Evolutionary conservation across 805 yeast genomes (phyloP), one percentile per base, ranked within the genome.

Genomic region (Saccharomycopsis sp.): DNA sequence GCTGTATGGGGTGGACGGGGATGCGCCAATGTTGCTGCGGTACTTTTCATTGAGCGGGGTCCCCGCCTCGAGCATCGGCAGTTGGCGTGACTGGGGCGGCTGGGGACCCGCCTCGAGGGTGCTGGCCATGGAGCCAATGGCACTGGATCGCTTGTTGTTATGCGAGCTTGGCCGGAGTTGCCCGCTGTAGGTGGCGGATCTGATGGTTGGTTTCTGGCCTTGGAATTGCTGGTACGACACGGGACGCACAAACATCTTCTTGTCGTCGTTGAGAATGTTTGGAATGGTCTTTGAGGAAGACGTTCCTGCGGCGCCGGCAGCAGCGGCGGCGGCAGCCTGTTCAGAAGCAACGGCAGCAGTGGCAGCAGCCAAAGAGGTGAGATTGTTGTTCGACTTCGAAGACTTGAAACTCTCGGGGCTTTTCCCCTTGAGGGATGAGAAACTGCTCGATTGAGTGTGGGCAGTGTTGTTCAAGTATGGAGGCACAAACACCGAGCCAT

Each of bases 381-480:
- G 34, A 40, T 27, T 50, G 41, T 23, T 41, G 30, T 39, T 40
- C 5, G 38, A 31, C 33, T 43, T 43, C 5, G 38, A 30, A 6
- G 43, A 39, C 34, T 43, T 43, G 38, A 40, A 44, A 16, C 45
- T 44, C 23, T 40, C 45, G n/a, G 30, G 42, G 18, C 48, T 45
- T 16, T 37, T 41, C 23, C 30, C 34, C 17, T 32, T 20, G 5
- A 36, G 23, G 12, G 39, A 35, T n/a, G 45, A 41, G 30, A 44
- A 41, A 22, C 46, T 45, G 9, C 36, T 32, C 5, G 36, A 19
- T 36, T 38, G 46, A 9, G 43, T 43, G 21, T 45, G 49, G 7
- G 44, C 45, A n/a, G 46, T 41, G 30, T 47, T 47, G 35, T 47
- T 47, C 32, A 47, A 34, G 23, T 47, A 47, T 25, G 50, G 48